Evolutionary conservation across 257 asterid species (phyloP).

Genomic region (Thymus mandschuricus): DNA sequence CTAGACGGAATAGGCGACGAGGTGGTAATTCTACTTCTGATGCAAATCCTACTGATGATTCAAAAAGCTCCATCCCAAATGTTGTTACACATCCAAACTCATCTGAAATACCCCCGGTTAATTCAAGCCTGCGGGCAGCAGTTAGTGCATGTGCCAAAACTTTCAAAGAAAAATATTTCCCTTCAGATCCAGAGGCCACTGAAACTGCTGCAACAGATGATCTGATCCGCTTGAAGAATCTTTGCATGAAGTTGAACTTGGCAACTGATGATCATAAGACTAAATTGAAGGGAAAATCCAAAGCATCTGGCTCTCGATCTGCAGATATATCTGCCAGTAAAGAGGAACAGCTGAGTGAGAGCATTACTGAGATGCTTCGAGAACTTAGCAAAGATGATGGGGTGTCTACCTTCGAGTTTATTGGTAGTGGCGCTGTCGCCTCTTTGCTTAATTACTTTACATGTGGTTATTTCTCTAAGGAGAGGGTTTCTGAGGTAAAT

Average conservation of each 20-base stretch:
- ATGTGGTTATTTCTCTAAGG: slow-evolving; percentile 85
- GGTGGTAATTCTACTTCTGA: slow-evolving; percentile 62
- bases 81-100: slow-evolving; percentile 61
- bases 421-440: slow-evolving; percentile 91
- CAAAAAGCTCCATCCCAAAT: slow-evolving; percentile 48
- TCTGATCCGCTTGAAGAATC: slow-evolving; percentile 83
- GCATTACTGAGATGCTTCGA: slow-evolving; percentile 72
- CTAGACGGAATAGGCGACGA: slow-evolving; percentile 84
- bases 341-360: slow-evolving; percentile 72
- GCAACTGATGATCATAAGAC: slow-evolving; percentile 65
- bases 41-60: slow-evolving; percentile 57
- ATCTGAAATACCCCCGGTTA: slow-evolving; percentile 54
- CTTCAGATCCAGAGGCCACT: slow-evolving; percentile 65
- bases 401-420: slow-evolving; percentile 95
- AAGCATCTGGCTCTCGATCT: slow-evolving; percentile 56
- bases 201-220: slow-evolving; percentile 83
- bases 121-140: slow-evolving; percentile 66
- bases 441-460: slow-evolving; percentile 87
- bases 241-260: slow-evolving; percentile 69
- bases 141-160: slow-evolving; percentile 83
- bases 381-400: slow-evolving; percentile 97
- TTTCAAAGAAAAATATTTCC: slow-evolving; percentile 87
- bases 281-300: slow-evolving; percentile 84
- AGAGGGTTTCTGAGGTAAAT: slow-evolving; percentile 68
- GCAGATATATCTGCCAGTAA: slow-evolving; percentile 58